A percentile compares a stretch with the other conserved stretches of the same genome.
These are phyloP conservation scores for Cladophialophora carrionii DNA, from an alignment of 2,329 filamentous ascomycete species.

Conservation along the genomic window DNA sequence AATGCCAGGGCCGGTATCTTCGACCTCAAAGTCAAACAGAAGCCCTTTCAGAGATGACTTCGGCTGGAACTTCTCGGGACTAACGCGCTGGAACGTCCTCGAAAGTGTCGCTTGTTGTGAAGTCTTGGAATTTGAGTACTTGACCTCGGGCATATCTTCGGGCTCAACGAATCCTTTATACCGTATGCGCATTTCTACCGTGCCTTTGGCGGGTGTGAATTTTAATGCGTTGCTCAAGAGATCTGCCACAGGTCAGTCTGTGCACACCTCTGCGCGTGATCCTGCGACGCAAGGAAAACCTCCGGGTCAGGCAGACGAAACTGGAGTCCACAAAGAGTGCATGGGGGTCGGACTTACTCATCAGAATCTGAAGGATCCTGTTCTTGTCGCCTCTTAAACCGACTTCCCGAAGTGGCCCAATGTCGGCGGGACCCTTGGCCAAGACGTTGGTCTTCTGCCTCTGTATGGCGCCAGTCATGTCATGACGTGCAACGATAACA, in stretches of 20 bases:
- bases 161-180: constrained; percentile 55
- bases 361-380: constrained; percentile 79
- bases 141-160: constrained; percentile 56
- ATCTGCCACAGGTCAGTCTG: constrained; percentile 45
- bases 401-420: constrained; percentile 76
- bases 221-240: constrained; percentile 88
- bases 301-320: neutral
- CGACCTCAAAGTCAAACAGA: constrained; percentile 81
- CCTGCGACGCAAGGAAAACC: neutral
- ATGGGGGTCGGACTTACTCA: constrained; percentile 19
- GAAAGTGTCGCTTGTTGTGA: constrained; percentile 34
- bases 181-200: constrained; percentile 72
- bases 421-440: constrained; percentile 65
- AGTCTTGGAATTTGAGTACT: constrained; percentile 38
- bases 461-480: constrained; percentile 25
- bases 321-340: neutral
- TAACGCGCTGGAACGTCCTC: constrained; percentile 7
- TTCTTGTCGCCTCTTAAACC: constrained; percentile 87
- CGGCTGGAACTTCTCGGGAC: constrained; percentile 50
- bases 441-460: constrained; percentile 45
- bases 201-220: constrained; percentile 77
- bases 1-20: constrained; percentile 85
- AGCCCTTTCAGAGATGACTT: constrained; percentile 64
- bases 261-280: neutral
- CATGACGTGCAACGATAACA: constrained; percentile 50